Base-by-base conservation (phyloP, 2,329 filamentous ascomycete genomes). In the Sclerotiophoma versabilis region DNA sequence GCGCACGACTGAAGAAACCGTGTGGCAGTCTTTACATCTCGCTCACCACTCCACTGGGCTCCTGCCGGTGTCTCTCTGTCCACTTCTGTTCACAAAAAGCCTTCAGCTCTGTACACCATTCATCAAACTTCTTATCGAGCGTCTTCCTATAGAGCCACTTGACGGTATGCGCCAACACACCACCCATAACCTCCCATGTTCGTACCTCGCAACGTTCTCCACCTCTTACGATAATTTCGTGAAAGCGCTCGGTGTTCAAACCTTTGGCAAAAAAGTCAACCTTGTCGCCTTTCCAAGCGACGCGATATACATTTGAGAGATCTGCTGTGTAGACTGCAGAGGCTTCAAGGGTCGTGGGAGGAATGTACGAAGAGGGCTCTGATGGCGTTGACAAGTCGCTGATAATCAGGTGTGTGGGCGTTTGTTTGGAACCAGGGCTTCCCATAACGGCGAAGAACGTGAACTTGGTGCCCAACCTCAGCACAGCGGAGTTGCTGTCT, bases 141-240 rank as follows among this genome's bases (percentile, higher is more conserved):
- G 59, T 64, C 11, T 54, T 57, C 41, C 48, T 39, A n/a, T 58
- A 55, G 33, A 61, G 36, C 36, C 55, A 34, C 43, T 61, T 64
- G 9, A 66, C 64, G 10, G 61, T 47, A 26, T 54, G 32, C 14
- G 64, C 55, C 32, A 62, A n/a, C 4, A 65, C n/a, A 10, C 62
- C 64, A 1, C 55, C 42, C 62, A 66, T 66, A 2, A 60, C 29
- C 54, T 66, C 64, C 64, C 64, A 66, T 1, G 51, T 58, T 15
- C 59, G 37, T 5, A 66, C 61, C 37, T 66, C 63, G 37, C 64
- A 66, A 20, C 60, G 47, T 4, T 58, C 51, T 10, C 60, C 42
- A 0, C 54, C 49, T 8, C 23, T 54, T 1, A 58, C 46, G 30
- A 66, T 65, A 7, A 65, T 48, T 36, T 66, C 64, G 11, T 66